A percentile compares a stretch with the other conserved stretches of the same genome.
Evolutionary conservation across 352 stramenopile species (phyloP).

Genomic region (Phytophthora fragariae): DNA sequence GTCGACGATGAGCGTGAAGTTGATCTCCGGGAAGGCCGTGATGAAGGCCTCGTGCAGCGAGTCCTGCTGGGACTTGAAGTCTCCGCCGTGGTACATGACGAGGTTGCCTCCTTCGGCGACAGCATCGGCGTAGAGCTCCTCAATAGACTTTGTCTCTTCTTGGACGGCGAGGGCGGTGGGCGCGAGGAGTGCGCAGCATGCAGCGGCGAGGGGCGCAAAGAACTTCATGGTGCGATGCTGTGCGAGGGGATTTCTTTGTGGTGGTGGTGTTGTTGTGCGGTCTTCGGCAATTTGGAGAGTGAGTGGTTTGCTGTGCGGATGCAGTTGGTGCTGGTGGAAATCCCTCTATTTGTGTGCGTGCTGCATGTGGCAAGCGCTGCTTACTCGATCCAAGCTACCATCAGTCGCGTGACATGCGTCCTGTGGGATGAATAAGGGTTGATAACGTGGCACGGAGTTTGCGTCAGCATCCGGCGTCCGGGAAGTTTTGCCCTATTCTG

Average conservation of each 20-base stretch:
- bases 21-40: constrained; percentile 56
- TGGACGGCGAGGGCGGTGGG: constrained; percentile 18
- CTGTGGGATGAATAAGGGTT: background rate
- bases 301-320: constrained; percentile 2
- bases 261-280: background rate
- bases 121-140: constrained; percentile 58
- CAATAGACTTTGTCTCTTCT: constrained; percentile 56
- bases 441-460: constrained; percentile 1
- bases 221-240: constrained; percentile 18
- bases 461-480: background rate
- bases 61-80: constrained; percentile 42
- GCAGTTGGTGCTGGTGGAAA: background rate
- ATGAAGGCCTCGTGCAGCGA: constrained; percentile 33
- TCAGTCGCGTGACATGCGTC: background rate
- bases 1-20: constrained; percentile 67
- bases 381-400: background rate
- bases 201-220: constrained; percentile 12
- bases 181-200: constrained; percentile 21
- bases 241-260: background rate
- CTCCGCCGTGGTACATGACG: constrained; percentile 52
- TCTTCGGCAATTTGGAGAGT: constrained; percentile 19
- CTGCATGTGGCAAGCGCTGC: background rate
- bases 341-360: background rate
- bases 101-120: constrained; percentile 63
- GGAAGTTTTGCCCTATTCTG: background rate